These are phyloP conservation scores for Blepharisma japonicum DNA, from an alignment of 73 alveolate genomes.

Conservation along the genomic window DNA sequence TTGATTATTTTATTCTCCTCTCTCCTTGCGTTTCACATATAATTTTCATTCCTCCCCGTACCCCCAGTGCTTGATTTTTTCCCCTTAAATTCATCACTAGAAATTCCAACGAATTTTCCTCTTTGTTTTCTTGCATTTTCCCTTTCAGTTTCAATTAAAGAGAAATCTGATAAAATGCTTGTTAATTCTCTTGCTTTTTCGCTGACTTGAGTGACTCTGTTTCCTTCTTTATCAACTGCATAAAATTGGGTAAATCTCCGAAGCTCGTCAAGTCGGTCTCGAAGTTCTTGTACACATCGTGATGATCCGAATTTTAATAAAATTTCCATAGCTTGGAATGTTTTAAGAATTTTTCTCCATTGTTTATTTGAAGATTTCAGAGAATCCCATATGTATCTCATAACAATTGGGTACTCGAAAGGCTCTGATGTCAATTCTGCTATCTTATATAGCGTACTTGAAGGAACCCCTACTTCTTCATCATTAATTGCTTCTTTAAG, in stretches of 20 bases:
- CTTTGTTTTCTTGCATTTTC: constrained; percentile 13
- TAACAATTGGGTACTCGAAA: constrained; percentile 4
- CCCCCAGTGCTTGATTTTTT: too few species aligned
- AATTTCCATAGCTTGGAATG: neutral
- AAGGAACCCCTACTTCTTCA: constrained; percentile 5
- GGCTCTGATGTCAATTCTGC: constrained; percentile 18
- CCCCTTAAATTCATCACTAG: neutral
- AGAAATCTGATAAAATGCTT: constrained; percentile 1
- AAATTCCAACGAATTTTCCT: constrained; percentile 1
- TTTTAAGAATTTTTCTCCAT: constrained; percentile 2
- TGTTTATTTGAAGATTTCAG: constrained; percentile 9
- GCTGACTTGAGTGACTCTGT: neutral
- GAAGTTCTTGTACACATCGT: constrained; percentile 12
- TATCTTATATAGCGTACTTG: neutral
- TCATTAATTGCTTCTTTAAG: constrained; percentile 3
- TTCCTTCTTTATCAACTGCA: neutral
- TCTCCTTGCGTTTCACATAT: too few species aligned
- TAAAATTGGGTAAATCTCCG: neutral
- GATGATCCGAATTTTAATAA: constrained; percentile 13
- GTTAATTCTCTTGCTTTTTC: neutral
- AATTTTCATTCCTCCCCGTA: too few species aligned
- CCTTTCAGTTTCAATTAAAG: constrained; percentile 1
- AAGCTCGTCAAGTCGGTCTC: constrained; percentile 9
- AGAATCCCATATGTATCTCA: neutral
- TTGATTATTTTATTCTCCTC: too few species aligned